Evolutionary conservation across 805 yeast genomes (phyloP).

Genomic region (Kodamaea hsintzibuensis): DNA sequence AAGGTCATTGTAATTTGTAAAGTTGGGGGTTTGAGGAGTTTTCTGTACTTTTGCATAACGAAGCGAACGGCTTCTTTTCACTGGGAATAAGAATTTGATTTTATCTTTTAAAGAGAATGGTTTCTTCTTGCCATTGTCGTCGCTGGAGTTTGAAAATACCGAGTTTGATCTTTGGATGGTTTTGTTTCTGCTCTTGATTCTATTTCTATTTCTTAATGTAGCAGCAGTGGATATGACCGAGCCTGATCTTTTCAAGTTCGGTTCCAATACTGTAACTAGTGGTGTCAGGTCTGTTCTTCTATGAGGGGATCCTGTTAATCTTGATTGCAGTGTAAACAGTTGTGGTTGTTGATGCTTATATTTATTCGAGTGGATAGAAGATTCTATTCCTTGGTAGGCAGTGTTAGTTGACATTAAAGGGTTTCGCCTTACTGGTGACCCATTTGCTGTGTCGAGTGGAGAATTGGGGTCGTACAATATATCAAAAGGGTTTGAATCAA

Average conservation of each 20-base stretch:
- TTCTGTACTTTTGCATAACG: slow-evolving; percentile 22
- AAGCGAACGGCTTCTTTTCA: slow-evolving; percentile 35
- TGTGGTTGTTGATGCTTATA: not conserved
- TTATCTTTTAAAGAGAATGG: slow-evolving; percentile 7
- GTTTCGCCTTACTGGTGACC: slow-evolving; percentile 4
- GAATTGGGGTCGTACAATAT: slow-evolving; percentile 18
- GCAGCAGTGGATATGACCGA: slow-evolving; percentile 34
- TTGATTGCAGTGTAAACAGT: not conserved
- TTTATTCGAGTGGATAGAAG: no score
- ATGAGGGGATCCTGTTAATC: not conserved
- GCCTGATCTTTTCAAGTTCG: slow-evolving; percentile 19
- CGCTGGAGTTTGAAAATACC: not conserved
- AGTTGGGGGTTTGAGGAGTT: slow-evolving; percentile 18
- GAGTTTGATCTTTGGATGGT: slow-evolving; percentile 20
- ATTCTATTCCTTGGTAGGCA: slow-evolving; percentile 1
- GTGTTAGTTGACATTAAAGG: slow-evolving; percentile 7
- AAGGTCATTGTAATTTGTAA: slow-evolving; percentile 21
- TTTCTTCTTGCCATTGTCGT: not conserved
- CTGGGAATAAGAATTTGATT: slow-evolving; percentile 32
- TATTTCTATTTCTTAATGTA: slow-evolving; percentile 31
- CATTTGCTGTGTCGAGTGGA: not conserved
- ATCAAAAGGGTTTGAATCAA: slow-evolving; percentile 30
- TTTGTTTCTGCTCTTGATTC: slow-evolving; percentile 29
- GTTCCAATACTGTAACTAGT: slow-evolving; percentile 26
- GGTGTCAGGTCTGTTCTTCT: slow-evolving; percentile 17